A percentile compares a stretch with the other conserved stretches of the same genome.
These are phyloP conservation scores for Kondoa malvinella DNA, from an alignment of 768 basidiomycete genomes.

Conservation along the genomic window DNA sequence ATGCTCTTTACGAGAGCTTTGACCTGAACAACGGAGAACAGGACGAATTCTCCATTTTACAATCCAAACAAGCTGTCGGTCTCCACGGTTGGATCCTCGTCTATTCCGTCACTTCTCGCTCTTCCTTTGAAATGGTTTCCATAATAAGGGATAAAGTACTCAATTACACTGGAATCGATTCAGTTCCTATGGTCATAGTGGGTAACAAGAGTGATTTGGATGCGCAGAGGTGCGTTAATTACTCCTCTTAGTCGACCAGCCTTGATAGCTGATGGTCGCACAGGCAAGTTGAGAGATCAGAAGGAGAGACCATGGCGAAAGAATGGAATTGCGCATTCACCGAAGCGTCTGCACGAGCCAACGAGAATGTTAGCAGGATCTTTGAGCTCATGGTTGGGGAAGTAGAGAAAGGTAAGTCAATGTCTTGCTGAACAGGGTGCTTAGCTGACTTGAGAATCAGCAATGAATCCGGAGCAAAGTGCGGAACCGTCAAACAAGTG, in stretches of 20 bases:
- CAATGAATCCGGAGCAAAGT: conserved; percentile 8
- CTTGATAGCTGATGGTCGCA: neutral
- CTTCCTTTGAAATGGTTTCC: conserved; percentile 87
- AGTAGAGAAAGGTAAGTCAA: conserved; percentile 23
- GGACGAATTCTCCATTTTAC: conserved; percentile 93
- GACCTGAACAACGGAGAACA: conserved; percentile 28
- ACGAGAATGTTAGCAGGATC: conserved; percentile 26
- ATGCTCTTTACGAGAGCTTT: neutral
- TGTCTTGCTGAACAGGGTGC: neutral
- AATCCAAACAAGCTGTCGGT: conserved; percentile 83
- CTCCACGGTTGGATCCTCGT: conserved; percentile 85
- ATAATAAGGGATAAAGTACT: conserved; percentile 86
- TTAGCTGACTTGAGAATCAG: neutral
- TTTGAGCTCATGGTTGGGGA: conserved; percentile 25
- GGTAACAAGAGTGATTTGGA: conserved; percentile 78
- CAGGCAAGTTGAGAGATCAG: conserved; percentile 24
- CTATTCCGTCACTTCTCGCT: conserved; percentile 74
- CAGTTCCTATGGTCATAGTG: conserved; percentile 83
- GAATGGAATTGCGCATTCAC: conserved; percentile 19
- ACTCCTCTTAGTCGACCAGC: neutral
- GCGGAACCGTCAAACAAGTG: conserved; percentile 1
- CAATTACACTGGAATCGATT: conserved; percentile 63
- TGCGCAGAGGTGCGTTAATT: conserved; percentile 40
- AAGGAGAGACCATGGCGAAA: conserved; percentile 24
- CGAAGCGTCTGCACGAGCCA: conserved; percentile 26